Evolutionary conservation across 495 filamentous ascomycete species (phyloP), one percentile per base, ranked within the genome.

Genomic region (Podospora sp.): DNA sequence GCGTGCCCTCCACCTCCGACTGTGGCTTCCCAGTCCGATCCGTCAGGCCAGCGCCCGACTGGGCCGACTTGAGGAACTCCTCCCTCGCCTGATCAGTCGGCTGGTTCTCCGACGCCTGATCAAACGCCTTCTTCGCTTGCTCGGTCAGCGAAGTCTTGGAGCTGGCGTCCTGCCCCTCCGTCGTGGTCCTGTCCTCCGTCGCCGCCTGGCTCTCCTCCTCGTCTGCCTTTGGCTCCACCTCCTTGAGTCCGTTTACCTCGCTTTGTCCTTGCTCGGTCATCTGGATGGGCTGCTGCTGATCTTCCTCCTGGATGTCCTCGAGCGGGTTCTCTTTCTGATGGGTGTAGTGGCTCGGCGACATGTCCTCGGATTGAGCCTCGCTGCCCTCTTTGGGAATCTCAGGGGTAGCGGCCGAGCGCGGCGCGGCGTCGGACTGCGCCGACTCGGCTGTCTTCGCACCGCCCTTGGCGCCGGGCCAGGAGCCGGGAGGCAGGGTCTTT

Each of bases 141-240:
- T 77, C 71, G 59, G 75, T 75, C 18, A 77, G 61, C 6, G 51
- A 61, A 18, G 68, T 40, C 60, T 62, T 64, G 21, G 66, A 59
- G 33, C 20, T 58, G 1, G 60, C 51, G 2, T 63, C 27, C 26
- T 52, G 62, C 6, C 29, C 36, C 21, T 68, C 60, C 8, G 60
- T 68, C 22, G 22, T 57, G 20, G 46, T 36, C 27, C 52, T 51
- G 11, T 51, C 53, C 20, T 62, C 56, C 35, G 69, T 59, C 60
- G 68, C 29, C 14, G 33, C 60, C 36, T 20, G 55, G 40, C 24
- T 52, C 35, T 62, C 63, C 56, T 87, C 80, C 52, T 87, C 85
- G 6, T 76, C 81, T 35, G 64, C 62, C 36, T 74, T 20, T 26
- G 64, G 61, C 62, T 69, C 65, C 16, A 65, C 59, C 2, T 72